Percentiles rank a stretch among this genome's conserved stretches.
Conservation (phyloP, 2,329 filamentous ascomycete species). For the Ophiosphaerella narmari region DNA sequence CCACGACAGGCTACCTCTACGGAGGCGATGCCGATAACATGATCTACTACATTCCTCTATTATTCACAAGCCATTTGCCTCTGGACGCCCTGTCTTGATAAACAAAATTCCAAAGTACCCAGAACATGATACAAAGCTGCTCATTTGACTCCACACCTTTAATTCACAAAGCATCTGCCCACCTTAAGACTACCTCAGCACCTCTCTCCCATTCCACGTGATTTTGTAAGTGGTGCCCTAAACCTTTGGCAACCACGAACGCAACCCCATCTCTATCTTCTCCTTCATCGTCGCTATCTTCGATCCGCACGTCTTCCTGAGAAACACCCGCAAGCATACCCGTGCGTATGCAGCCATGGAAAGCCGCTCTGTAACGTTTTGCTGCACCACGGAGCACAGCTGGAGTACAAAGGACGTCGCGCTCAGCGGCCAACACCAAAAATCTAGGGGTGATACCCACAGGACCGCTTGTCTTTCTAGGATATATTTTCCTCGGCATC, state of each 20-base stretch:
- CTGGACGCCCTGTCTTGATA: no score
- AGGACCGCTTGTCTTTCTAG: not conserved
- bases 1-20: constrained; percentile 2
- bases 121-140: no score
- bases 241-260: constrained; percentile 49
- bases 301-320: constrained; percentile 4
- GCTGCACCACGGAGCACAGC: constrained; percentile 44
- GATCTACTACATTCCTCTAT: no score
- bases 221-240: constrained; percentile 61
- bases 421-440: constrained; percentile 30
- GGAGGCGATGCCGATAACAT: constrained; percentile 1
- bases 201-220: constrained; percentile 56
- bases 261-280: constrained; percentile 42
- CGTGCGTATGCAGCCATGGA: constrained; percentile 32
- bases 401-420: constrained; percentile 35
- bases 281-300: constrained; percentile 17
- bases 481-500: constrained; percentile 39
- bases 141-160: no score
- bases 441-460: constrained; percentile 13
- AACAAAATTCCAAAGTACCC: no score
- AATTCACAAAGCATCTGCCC: constrained; percentile 35
- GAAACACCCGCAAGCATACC: constrained; percentile 37
- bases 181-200: constrained; percentile 52
- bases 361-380: constrained; percentile 44
- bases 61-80: no score